A percentile compares a stretch with the other conserved stretches of the same genome.
Evolutionary conservation across 768 basidiomycete species (phyloP).

Genomic region (Calocera viscosa): DNA sequence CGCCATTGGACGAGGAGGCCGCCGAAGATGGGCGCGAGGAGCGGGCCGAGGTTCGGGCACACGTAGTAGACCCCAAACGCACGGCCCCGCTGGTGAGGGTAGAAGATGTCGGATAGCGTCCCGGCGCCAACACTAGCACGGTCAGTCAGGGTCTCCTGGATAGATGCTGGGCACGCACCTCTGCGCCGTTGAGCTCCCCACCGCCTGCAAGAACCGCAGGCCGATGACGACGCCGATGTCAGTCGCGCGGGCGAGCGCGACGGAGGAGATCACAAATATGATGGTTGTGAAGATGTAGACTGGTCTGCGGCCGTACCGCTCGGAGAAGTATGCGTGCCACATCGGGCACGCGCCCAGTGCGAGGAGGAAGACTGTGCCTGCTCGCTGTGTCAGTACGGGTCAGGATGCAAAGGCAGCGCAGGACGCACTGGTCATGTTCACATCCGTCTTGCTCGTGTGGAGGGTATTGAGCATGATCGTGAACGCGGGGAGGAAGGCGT

Average conservation of each 20-base stretch:
- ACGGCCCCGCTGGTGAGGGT: constrained; percentile 14
- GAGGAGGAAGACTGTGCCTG: constrained; percentile 4
- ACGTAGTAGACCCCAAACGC: constrained; percentile 9
- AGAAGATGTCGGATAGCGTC: constrained; percentile 14
- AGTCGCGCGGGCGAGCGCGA: constrained; percentile 11
- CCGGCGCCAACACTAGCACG: constrained; percentile 14
- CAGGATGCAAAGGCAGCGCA: not conserved
- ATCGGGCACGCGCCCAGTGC: not conserved
- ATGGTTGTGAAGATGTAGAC: constrained; percentile 4
- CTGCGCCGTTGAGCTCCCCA: constrained; percentile 15
- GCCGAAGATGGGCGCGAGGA: constrained; percentile 12
- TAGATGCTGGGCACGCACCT: no score
- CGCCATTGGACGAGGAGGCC: constrained; percentile 14
- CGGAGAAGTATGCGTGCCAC: constrained; percentile 6
- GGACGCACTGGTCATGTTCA: constrained; percentile 1
- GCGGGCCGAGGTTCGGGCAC: not conserved
- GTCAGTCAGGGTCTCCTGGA: no score
- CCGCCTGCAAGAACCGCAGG: constrained; percentile 14
- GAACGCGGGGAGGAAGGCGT: constrained; percentile 6
- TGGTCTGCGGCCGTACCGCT: constrained; percentile 1
- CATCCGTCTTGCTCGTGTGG: constrained; percentile 3
- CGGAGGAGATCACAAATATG: constrained; percentile 2
- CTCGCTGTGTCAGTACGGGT: not conserved
- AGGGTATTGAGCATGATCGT: constrained; percentile 4
- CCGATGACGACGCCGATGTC: constrained; percentile 10